Percentiles rank a stretch among this genome's conserved stretches.
These are phyloP conservation scores for Plasmodium coatneyi DNA, from an alignment of 169 alveolate species.

Conservation along the genomic window DNA sequence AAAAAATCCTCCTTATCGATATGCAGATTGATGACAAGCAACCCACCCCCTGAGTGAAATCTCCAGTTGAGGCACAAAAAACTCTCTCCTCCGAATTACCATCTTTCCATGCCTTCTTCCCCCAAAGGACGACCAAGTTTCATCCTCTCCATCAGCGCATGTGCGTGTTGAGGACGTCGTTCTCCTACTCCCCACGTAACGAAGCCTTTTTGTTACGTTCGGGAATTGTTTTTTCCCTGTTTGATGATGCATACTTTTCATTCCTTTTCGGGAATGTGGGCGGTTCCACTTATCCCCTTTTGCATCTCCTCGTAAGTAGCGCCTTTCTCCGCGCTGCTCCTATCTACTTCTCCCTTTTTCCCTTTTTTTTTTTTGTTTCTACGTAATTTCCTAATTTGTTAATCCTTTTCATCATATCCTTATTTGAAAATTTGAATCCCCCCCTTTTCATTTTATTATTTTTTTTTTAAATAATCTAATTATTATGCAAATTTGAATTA, in stretches of 20 bases:
- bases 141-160: not conserved
- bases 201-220: not conserved
- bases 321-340: not conserved
- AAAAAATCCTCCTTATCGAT: not conserved
- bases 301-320: not conserved
- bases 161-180: not conserved
- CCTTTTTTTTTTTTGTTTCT: not conserved
- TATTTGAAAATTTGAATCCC: not conserved
- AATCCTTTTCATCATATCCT: not conserved
- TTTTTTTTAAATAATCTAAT: not conserved
- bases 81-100: not conserved
- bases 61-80: not conserved
- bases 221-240: not conserved
- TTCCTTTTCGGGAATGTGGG: not conserved
- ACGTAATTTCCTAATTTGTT: not conserved
- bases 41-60: not conserved
- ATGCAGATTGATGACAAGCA: not conserved
- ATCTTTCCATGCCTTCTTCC: not conserved
- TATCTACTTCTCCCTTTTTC: not conserved
- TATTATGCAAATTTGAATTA: not conserved
- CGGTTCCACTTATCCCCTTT: not conserved
- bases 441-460: not conserved
- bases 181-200: not conserved
- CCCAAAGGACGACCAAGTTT: not conserved
- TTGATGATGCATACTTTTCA: not conserved